Base-by-base conservation (phyloP, 768 basidiomycete genomes). In the Nidularia sp. region DNA sequence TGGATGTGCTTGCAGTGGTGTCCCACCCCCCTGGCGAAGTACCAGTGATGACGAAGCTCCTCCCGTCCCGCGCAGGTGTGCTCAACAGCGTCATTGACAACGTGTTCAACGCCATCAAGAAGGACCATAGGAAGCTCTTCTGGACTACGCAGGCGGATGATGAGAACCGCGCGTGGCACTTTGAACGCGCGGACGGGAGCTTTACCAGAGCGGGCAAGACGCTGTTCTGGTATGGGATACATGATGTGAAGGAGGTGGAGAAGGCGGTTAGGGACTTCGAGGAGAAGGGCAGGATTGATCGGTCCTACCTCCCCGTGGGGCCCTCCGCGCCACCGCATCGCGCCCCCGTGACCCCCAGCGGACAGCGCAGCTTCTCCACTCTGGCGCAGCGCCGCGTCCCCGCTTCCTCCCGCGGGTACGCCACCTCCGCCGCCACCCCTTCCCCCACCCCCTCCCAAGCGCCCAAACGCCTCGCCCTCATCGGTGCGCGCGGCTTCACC, bases 141-240 rank as follows among this genome's bases (percentile, higher is more conserved):
- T 98, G 97, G 97, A 98, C 95, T n/a, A 88, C 93, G 0, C 89
- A 88, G 59, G 86, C 86, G 3, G 94, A 98, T 57, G 96, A 98
- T 66, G 96, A 98, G 72, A 95, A 97, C 70, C 85, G 95, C 39
- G 82, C 88, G 3, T 99, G 97, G 97, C 96, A 99, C 73, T 99
- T 98, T 62, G 96, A 99, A 75, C 85, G 94, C 51, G 93, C 97
- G 0, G 95, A 98, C 59, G 97, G 97, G 0, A 93, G 90, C 69
- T 99, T 99, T 75, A 96, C 94, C 13, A 80, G 97, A 36, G 91
- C 91, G 13, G 95, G 96, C 15, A 85, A 85, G 70, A 94, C 86
- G 62, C 70, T 99, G 63, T 98, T 97, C 81, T 99, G 97, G 96
- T 98, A 96, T 65, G 97, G 97, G 43, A 78, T 98, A 29, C 86